phyloP scores from a whole-genome alignment of 306 rosid genomes.

The Sphenostylis stenocarpa region DNA sequence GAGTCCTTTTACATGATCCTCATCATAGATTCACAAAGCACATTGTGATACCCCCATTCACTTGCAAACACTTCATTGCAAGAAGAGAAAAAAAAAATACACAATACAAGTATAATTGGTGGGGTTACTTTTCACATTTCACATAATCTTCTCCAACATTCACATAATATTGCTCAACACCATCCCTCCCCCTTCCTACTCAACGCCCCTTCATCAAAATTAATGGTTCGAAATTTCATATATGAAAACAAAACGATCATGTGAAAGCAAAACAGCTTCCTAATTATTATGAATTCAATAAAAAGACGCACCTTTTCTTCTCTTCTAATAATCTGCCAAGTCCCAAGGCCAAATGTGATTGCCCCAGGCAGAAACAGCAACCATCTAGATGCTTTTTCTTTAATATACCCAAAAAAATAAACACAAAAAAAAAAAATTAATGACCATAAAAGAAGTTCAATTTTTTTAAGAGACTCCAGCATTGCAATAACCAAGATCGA shows the following conservation, averaged over 20 bases:
- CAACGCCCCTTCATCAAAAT: background rate
- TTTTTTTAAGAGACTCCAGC: slow-evolving; percentile 6
- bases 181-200: background rate
- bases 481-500: slow-evolving; percentile 15
- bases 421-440: background rate
- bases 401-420: slow-evolving; percentile 18
- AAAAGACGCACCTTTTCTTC: slow-evolving; percentile 63
- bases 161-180: background rate
- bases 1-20: slow-evolving; percentile 23
- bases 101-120: background rate
- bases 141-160: background rate
- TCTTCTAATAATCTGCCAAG: slow-evolving; percentile 93
- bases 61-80: background rate
- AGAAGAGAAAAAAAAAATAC: background rate
- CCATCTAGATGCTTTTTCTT: slow-evolving; percentile 61
- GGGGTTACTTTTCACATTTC: background rate
- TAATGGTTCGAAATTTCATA: background rate
- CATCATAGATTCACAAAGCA: background rate
- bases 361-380: slow-evolving; percentile 89
- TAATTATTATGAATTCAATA: slow-evolving; percentile 13
- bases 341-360: slow-evolving; percentile 91
- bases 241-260: background rate
- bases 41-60: background rate
- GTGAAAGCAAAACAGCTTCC: background rate
- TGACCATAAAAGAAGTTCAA: background rate